These are phyloP conservation scores for Colletotrichum gigasporum DNA, from an alignment of 2,329 filamentous ascomycete species.

Conservation along the genomic window DNA sequence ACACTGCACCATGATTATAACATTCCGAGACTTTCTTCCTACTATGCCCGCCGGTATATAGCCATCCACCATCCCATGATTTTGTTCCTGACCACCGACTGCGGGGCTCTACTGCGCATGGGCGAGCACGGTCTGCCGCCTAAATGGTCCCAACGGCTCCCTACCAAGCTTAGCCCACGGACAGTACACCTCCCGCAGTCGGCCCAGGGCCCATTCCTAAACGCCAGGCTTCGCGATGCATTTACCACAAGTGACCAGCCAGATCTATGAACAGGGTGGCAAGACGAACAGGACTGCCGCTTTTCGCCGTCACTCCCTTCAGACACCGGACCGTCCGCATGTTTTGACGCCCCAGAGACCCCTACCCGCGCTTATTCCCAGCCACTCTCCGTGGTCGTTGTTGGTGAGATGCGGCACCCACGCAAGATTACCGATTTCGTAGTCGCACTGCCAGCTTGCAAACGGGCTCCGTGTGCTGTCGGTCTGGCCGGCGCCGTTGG, in stretches of 20 bases:
- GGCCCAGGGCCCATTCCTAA: slow-evolving; percentile 22
- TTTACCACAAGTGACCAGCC: slow-evolving; percentile 29
- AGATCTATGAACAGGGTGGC: slow-evolving; percentile 29
- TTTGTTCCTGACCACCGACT: slow-evolving; percentile 18
- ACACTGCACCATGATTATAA: slow-evolving; percentile 3
- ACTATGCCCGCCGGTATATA: slow-evolving; percentile 25
- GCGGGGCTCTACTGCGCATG: not conserved
- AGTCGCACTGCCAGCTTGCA: slow-evolving; percentile 85
- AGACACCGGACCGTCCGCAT: slow-evolving; percentile 31
- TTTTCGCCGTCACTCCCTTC: slow-evolving; percentile 14
- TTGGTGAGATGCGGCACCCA: slow-evolving; percentile 81
- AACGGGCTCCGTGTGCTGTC: slow-evolving; percentile 74
- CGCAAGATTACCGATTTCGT: slow-evolving; percentile 85
- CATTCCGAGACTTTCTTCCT: slow-evolving; percentile 1
- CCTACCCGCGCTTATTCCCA: slow-evolving; percentile 82
- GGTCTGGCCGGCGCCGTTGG: slow-evolving; percentile 59
- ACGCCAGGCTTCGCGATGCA: slow-evolving; percentile 37
- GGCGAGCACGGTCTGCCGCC: not conserved
- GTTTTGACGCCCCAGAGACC: slow-evolving; percentile 79
- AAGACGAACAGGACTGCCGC: slow-evolving; percentile 11
- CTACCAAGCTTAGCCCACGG: not conserved
- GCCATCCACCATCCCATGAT: slow-evolving; percentile 18
- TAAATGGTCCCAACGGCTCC: not conserved
- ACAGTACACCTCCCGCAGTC: slow-evolving; percentile 1
- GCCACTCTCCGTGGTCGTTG: slow-evolving; percentile 80